Evolutionary conservation across 257 asterid species (phyloP).

Genomic region (Rubia yunnanensis): DNA sequence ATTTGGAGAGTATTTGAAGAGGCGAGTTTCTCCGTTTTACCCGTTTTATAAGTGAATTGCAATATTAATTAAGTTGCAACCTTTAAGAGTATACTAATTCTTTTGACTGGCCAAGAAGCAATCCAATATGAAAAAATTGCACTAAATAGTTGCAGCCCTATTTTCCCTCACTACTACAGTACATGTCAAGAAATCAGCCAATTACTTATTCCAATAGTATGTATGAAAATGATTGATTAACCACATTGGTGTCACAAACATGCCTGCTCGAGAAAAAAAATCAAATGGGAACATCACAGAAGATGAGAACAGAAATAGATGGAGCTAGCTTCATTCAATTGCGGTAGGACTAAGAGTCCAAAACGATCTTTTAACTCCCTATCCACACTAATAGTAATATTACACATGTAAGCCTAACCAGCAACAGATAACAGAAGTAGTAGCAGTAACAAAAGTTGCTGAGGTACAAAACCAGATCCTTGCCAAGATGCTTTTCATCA

Average conservation of each 20-base stretch:
- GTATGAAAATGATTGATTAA: background rate
- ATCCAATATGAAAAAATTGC: too few relatives aligned
- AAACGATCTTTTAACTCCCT: slow-evolving; percentile 20
- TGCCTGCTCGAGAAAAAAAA: background rate
- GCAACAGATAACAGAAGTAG: slow-evolving; percentile 17
- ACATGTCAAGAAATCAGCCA: too few relatives aligned
- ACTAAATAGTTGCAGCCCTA: too few relatives aligned
- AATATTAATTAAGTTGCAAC: too few relatives aligned
- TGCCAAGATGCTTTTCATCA: slow-evolving; percentile 19
- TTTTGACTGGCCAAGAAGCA: too few relatives aligned
- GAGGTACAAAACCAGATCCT: slow-evolving; percentile 16
- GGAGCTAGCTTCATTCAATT: slow-evolving; percentile 6
- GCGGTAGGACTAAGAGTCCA: slow-evolving; percentile 12
- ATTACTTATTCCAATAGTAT: too few relatives aligned
- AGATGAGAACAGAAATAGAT: background rate
- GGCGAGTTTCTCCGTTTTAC: too few relatives aligned
- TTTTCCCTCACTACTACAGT: too few relatives aligned
- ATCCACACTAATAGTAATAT: slow-evolving; percentile 27
- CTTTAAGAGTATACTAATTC: too few relatives aligned
- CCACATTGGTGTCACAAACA: background rate
- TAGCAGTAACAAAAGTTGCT: slow-evolving; percentile 17
- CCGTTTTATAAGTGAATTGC: too few relatives aligned
- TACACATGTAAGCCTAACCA: slow-evolving; percentile 13
- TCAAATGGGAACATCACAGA: background rate
- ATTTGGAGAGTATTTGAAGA: too few relatives aligned